Percentiles rank a stretch among this genome's conserved stretches.
Conservation (phyloP, 345 rosid genomes). For the Eutrema yunnanense region DNA sequence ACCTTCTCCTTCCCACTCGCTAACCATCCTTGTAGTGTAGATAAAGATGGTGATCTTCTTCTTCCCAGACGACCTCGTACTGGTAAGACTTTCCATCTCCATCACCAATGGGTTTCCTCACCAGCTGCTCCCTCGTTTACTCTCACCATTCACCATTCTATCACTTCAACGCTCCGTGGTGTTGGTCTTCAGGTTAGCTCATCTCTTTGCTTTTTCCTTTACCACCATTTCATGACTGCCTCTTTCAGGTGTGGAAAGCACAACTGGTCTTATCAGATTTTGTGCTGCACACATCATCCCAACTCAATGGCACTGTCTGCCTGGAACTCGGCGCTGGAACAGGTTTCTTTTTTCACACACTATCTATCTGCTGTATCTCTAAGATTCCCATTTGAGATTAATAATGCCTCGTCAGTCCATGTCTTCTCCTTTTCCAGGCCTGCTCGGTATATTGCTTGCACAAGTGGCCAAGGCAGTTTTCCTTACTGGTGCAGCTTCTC, state of each 20-base stretch:
- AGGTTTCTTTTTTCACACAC: conserved; percentile 30
- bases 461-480: conserved; percentile 59
- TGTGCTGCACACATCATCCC: conserved; percentile 63
- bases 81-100: conserved; percentile 22
- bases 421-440: conserved; percentile 39
- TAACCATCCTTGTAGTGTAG: conserved; percentile 29
- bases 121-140: conserved; percentile 31
- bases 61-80: conserved; percentile 44
- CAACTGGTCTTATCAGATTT: conserved; percentile 70
- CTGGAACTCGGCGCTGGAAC: conserved; percentile 93
- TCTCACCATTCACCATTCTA: conserved; percentile 56
- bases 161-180: conserved; percentile 65
- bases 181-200: conserved; percentile 77
- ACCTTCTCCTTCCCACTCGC: too few species aligned
- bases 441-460: conserved; percentile 71
- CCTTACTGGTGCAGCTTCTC: conserved; percentile 50
- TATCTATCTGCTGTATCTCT: neutral
- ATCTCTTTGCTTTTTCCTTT: neutral
- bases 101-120: neutral
- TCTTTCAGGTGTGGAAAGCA: conserved; percentile 82
- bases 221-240: neutral
- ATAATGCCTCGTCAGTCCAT: neutral
- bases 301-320: conserved; percentile 43
- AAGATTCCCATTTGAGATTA: too few species aligned
- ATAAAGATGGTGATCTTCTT: conserved; percentile 85